Percentiles rank a stretch among this genome's conserved stretches.
Evolutionary conservation across 2,329 filamentous ascomycete species (phyloP).

Genomic region (Fusarium euwallaceae): DNA sequence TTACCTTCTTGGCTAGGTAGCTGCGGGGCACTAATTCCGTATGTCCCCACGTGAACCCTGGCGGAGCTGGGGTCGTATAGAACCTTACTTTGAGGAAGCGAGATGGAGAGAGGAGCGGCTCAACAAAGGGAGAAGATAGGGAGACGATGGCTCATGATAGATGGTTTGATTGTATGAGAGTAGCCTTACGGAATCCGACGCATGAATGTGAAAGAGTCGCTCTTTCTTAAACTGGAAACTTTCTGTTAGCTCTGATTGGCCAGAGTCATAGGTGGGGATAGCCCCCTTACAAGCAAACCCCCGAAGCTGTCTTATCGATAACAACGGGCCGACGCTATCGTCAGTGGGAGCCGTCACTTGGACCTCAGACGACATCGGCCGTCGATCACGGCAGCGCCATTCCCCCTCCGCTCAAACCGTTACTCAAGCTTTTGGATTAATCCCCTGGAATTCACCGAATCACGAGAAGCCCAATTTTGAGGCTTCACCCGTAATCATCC

Average conservation of each 20-base stretch:
- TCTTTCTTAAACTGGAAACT: background rate
- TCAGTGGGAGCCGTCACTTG: slow-evolving; percentile 23
- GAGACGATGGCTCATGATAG: background rate
- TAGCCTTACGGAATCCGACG: background rate
- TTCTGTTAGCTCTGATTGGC: background rate
- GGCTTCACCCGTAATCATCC: background rate
- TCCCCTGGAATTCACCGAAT: background rate
- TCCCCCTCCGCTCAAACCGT: slow-evolving; percentile 11
- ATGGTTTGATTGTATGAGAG: background rate
- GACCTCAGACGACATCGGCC: slow-evolving; percentile 40
- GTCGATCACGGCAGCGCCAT: slow-evolving; percentile 23
- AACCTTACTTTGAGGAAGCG: slow-evolving; percentile 4
- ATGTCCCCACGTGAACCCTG: slow-evolving; percentile 37
- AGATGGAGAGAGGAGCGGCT: background rate
- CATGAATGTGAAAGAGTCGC: background rate
- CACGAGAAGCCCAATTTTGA: background rate
- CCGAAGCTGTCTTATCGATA: slow-evolving; percentile 42
- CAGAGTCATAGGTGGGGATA: slow-evolving; percentile 6
- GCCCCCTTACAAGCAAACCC: slow-evolving; percentile 40
- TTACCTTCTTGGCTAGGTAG: slow-evolving; percentile 33
- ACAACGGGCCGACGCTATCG: slow-evolving; percentile 24
- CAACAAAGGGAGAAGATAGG: background rate
- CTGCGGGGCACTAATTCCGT: slow-evolving; percentile 49
- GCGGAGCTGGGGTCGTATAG: slow-evolving; percentile 30
- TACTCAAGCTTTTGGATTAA: slow-evolving; percentile 12